Base-by-base conservation (phyloP, 495 filamentous ascomycete genomes). In the Collariella sp. region DNA sequence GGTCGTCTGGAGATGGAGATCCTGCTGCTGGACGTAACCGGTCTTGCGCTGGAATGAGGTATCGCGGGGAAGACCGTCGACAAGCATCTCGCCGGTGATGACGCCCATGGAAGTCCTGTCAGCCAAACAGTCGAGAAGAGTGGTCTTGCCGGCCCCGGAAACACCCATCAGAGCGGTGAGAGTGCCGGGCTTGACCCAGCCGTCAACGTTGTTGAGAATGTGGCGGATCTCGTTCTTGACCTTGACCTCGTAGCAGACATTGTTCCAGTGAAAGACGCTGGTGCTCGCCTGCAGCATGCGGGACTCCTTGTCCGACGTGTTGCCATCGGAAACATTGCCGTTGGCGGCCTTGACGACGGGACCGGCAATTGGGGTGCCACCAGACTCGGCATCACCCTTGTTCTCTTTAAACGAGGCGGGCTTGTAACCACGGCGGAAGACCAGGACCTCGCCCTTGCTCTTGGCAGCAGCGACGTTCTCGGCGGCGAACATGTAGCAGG, bases 1-100 rank as follows among this genome's bases (percentile, higher is more conserved):
- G 1, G 84, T 82, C 0, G 89, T 94, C 34, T 84, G 76, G 22
- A 94, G 77, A 68, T 95, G 91, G 9, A 97, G 79, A 80, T 97
- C 91, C 69, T 95, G 89, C 67, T 97, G 91, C 62, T 97, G 89
- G 18, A 93, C 91, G 61, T 96, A 97, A 23, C 91, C 91, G 3
- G 90, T 95, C 73, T 93, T 93, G 33, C 90, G 85, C 64, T 93
- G 89, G 77, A 95, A 95, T 0, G 86, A 88, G 16, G 79, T 74
- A 62, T 94, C 87, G 16, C 85, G 79, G 38, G 76, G 82, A 22
- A 74, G 76, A 2, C 88, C 90, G 60, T 94, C 86, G 5, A 96
- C 87, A 2, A 91, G 72, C 82, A 91, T 90, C 49, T 91, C 83
- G 22, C 90, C 90, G 16, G 80, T 83, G 46, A 96, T 85, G 11